phyloP scores from a whole-genome alignment of 139 green algal genomes.

The Coelastrella sp. region DNA sequence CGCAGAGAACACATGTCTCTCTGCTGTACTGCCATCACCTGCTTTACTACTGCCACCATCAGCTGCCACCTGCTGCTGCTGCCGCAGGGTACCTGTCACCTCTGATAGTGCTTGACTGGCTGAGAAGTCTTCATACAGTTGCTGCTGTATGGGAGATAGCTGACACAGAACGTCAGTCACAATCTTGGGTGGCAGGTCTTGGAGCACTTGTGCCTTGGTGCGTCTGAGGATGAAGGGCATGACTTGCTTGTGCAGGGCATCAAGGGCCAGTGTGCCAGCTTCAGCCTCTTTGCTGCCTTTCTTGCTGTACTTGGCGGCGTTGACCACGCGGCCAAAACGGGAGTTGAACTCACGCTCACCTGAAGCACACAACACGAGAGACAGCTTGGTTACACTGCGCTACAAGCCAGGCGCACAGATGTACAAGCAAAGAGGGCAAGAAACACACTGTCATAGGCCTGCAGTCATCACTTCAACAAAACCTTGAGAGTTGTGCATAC shows the following conservation, averaged over 20 bases:
- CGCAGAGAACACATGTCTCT: constrained; percentile 74
- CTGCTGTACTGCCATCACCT: constrained; percentile 1
- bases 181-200: constrained; percentile 97
- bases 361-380: background rate
- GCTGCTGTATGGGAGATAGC: constrained; percentile 83
- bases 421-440: no score
- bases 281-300: constrained; percentile 75
- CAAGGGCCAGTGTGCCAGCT: constrained; percentile 85
- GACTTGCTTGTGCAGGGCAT: constrained; percentile 92
- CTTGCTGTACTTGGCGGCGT: constrained; percentile 66
- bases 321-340: constrained; percentile 84
- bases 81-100: background rate
- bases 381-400: background rate
- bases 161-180: constrained; percentile 91
- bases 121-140: constrained; percentile 89
- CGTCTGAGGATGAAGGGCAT: constrained; percentile 96
- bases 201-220: constrained; percentile 97
- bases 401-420: no score
- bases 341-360: constrained; percentile 83
- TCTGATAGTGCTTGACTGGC: constrained; percentile 44
- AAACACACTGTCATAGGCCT: no score
- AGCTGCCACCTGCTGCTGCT: constrained; percentile 66
- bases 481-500: no score
- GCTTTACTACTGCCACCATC: constrained; percentile 16
- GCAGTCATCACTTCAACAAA: no score